Evolutionary conservation across 148 eudicot genomes (phyloP), one percentile per base, ranked within the genome.

Genomic region (Rhododendron griersonianum): DNA sequence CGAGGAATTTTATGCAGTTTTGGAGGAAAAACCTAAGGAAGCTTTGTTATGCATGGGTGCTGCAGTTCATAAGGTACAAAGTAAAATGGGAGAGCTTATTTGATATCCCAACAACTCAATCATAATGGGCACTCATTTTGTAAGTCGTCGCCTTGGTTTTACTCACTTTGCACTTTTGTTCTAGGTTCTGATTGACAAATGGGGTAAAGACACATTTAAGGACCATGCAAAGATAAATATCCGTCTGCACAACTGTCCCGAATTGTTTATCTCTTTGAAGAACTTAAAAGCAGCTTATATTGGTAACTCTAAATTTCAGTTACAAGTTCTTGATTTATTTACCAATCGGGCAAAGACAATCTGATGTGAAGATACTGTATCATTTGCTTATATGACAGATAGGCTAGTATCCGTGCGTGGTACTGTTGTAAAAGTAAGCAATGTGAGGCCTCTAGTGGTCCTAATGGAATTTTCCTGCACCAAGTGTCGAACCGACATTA

Each of bases 201-300:
- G 84, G 85, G 87, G 90, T 79, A 89, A 91, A 81, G 87, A 77
- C 85, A 86, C 35, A 79, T 84, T 90, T 78, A 92, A 89, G 23
- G 88, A 91, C 76, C 44, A 82, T 86, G 82, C 83, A 81, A 97
- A 92, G 88, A 90, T 97, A 33, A 95, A 93, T 85, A 90, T 97
- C 84, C 94, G 99, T 82, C 90, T 95, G 81, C 92, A 93, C 89
- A 97, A 93, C 86, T 87, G 92, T 87, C 95, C 94, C 63, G 95
- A 95, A 86, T 93, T 96, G 33, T 85, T 92, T 93, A 93, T 95
- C 89, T 93, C 99, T 81, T 91, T 97, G 90, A 95, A 90, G 91
- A 93, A 94, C 90, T 92, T 97, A n/a, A 97, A 95, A 93, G 98
- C 98, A 41, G 98, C 98, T 89, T 97, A 97, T 91, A 97, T 97